These are phyloP conservation scores for Tremella mesenterica DNA, from an alignment of 768 basidiomycete genomes.

Conservation along the genomic window DNA sequence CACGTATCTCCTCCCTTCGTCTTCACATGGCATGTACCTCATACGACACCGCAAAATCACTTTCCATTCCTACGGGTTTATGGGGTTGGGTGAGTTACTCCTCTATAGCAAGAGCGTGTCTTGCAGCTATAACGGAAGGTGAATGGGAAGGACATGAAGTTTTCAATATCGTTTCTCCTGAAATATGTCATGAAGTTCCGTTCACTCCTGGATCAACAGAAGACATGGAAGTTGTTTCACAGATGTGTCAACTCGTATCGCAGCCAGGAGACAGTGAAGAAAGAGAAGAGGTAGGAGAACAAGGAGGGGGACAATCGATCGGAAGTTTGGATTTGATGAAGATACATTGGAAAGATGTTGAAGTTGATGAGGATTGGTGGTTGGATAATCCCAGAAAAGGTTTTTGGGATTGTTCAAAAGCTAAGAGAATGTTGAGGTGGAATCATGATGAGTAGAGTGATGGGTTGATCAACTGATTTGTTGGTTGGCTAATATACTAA, in stretches of 20 bases:
- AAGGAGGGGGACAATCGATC: too few relatives aligned
- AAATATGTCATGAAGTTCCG: conserved; percentile 49
- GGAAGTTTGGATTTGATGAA: background rate
- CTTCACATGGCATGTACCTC: conserved; percentile 45
- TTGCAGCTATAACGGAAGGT: conserved; percentile 54
- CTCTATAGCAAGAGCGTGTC: conserved; percentile 57
- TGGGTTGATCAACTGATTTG: too few relatives aligned
- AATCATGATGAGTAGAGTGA: background rate
- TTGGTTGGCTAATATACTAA: too few relatives aligned
- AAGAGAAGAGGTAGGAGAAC: background rate
- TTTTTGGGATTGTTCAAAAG: conserved; percentile 5
- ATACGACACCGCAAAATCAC: conserved; percentile 43
- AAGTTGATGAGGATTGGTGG: conserved; percentile 3
- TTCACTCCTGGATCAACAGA: conserved; percentile 3
- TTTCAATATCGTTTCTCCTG: conserved; percentile 61
- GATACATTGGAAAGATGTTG: background rate
- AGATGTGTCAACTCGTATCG: conserved; percentile 34
- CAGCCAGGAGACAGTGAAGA: background rate
- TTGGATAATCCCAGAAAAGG: background rate
- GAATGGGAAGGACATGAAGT: conserved; percentile 52
- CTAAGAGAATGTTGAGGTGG: conserved; percentile 5
- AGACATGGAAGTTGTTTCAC: conserved; percentile 14
- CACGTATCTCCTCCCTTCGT: conserved; percentile 65
- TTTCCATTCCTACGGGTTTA: conserved; percentile 36
- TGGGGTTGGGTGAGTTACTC: conserved; percentile 67